phyloP scores from a whole-genome alignment of 148 eudicot genomes.

The Chenopodium album region DNA sequence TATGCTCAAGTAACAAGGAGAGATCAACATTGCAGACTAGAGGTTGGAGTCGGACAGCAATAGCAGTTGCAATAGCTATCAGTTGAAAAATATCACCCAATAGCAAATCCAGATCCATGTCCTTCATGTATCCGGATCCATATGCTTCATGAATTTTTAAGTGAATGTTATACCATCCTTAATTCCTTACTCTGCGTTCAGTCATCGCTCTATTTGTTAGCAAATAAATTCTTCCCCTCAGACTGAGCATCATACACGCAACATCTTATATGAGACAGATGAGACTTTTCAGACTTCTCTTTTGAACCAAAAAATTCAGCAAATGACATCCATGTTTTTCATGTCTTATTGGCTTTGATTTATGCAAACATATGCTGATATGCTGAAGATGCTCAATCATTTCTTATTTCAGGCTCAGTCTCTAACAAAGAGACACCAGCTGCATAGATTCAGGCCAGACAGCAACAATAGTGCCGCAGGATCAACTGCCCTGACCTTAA shows the following conservation, averaged over 20 bases:
- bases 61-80: background rate
- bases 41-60: background rate
- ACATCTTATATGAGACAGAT: background rate
- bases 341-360: background rate
- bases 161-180: background rate
- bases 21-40: background rate
- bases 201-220: background rate
- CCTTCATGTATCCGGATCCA: background rate
- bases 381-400: background rate
- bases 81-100: background rate
- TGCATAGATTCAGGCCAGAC: background rate
- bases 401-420: background rate
- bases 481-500: background rate
- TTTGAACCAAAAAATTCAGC: background rate
- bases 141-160: background rate
- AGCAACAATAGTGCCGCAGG: no score
- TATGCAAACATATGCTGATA: background rate
- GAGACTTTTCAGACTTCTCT: background rate
- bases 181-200: background rate
- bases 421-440: background rate
- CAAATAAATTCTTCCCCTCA: background rate
- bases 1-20: background rate
- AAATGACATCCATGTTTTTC: background rate
- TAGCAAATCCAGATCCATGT: background rate
- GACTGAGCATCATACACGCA: background rate